Base-by-base conservation (phyloP, 768 basidiomycete genomes). In the Candolleomyces aberdarensis region DNA sequence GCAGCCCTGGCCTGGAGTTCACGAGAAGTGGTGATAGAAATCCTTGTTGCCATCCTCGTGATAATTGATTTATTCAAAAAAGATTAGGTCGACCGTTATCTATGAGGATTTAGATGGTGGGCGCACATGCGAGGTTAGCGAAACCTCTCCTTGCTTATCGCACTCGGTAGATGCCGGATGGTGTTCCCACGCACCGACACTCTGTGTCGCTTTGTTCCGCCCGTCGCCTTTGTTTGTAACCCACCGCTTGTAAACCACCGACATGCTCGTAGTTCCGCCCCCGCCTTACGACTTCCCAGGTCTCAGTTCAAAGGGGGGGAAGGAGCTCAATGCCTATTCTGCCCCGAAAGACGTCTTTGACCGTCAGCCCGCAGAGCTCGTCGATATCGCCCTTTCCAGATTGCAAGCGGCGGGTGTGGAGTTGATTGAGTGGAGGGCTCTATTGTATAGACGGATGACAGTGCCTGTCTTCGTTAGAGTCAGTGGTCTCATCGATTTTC, bases 371-470 rank as follows among this genome's bases (percentile, higher is more conserved):
- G 67, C 62, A 41, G 64, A 63, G 53, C 58, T 71, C 44, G 67
- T 74, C 56, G 70, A 72, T 65, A 3, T 26, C 26, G 26, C 26
- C 26, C 26, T 26, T 26, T 51, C 62, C 20, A 55, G 49, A 29
- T 63, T 72, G 36, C 66, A 71, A 56, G 60, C 54, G 5, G 56
- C 44, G 7, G 64, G 66, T 40, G 50, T 72, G 44, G 40, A 67
- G 54, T 60, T 66, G 46, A 60, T 71, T n/a, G 72, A 72, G 61
- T 72, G 69, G 70, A 56, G 64, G 15, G 49, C 71, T 15, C 54
- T 68, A 22, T 60, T 74, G 36, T 71, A 69, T 55, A 50, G 62
- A 41, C 59, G 72, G 29, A 69, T 72, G 69, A 53, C 62, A 46
- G 71, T 71, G 14, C 72, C 72, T 40, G 57, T 69, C 20, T 47